Conservation (phyloP, 139 green algal genomes). For the Tetraselmis chui region DNA sequence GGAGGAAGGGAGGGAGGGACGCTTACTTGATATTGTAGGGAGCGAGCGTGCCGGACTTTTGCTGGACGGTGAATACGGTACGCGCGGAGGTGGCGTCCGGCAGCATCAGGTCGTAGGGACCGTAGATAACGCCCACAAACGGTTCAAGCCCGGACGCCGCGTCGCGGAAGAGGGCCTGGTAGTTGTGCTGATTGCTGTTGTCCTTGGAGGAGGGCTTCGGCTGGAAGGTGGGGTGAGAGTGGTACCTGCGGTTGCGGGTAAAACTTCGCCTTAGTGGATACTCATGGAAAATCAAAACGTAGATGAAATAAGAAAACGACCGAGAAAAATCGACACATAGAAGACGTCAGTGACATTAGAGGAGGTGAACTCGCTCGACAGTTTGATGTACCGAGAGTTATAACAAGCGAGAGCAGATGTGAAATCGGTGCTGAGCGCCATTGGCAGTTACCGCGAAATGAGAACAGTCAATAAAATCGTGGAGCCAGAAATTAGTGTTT, state of each 20-base stretch:
- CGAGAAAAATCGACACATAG: no score
- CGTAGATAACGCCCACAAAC: slow-evolving; percentile 73
- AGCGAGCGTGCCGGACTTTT: slow-evolving; percentile 16
- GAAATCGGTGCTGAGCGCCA: neutral
- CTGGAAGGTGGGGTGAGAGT: slow-evolving; percentile 77
- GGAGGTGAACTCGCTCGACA: no score
- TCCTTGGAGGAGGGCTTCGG: slow-evolving; percentile 64
- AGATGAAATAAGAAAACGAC: no score
- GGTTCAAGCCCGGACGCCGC: slow-evolving; percentile 46
- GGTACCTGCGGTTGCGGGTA: no score
- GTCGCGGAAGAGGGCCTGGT: slow-evolving; percentile 65
- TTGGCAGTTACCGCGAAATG: neutral
- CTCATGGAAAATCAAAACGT: no score
- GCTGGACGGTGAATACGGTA: slow-evolving; percentile 32
- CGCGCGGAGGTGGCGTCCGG: slow-evolving; percentile 29
- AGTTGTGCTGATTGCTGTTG: slow-evolving; percentile 85
- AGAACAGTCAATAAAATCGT: no score
- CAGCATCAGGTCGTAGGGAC: slow-evolving; percentile 66
- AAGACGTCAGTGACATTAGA: no score
- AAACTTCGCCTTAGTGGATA: no score
- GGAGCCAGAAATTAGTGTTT: no score
- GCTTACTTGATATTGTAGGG: slow-evolving; percentile 32
- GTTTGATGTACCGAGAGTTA: neutral
- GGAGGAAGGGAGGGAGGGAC: neutral
- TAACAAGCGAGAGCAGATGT: neutral